Evolutionary conservation across 1,284 basidiomycete genomes (phyloP), one percentile per base, ranked within the genome.

Genomic region (Sphaerobolus stellatus): DNA sequence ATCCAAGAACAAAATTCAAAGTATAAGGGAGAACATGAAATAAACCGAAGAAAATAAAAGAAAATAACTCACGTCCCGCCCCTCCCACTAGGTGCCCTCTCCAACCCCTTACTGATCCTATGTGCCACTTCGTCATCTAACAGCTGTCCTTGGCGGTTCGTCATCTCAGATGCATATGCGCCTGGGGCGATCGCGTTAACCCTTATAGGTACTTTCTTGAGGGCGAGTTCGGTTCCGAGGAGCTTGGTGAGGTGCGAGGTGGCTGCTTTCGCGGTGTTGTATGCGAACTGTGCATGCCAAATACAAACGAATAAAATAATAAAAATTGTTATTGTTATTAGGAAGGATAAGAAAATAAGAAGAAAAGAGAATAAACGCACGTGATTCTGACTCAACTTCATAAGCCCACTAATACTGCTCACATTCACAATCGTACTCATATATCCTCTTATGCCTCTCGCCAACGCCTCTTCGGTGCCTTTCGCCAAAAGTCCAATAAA

Each of bases 231-330:
- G 1, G 87, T 89, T 1, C 88, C 73, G 49, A 92, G 68, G 80
- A 91, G 79, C 67, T 77, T 84, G 5, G 86, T 87, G 11, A 92
- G 72, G 61, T 90, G 88, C 8, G 83, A 78, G 4, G 81, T 80
- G 1, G 88, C 90, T 0, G 85, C 88, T 67, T 92, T 92, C 11
- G 85, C 74, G 58, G 84, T 84, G 67, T 90, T 90, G 68, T 92
- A 90, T 30, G 79, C 81, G 62, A 91, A 91, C 88, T 91, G 51
- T 46, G 44, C 54, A 20, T 33, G 24, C 30, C n/a, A 20, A 14
- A 43, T 13, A 18, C 24, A 24, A 44, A 47, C 44, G 7, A 50
- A 31, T 30, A 16, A 46, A 27, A 14, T 38, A 7, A 24, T 11
- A 28, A 16, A 25, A 28, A n/a, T n/a, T n/a, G n/a, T n/a, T n/a